Percentiles rank a stretch among this genome's conserved stretches.
These are phyloP conservation scores for Fusarium nisikadoi DNA, from an alignment of 2,329 filamentous ascomycete genomes.

Conservation along the genomic window DNA sequence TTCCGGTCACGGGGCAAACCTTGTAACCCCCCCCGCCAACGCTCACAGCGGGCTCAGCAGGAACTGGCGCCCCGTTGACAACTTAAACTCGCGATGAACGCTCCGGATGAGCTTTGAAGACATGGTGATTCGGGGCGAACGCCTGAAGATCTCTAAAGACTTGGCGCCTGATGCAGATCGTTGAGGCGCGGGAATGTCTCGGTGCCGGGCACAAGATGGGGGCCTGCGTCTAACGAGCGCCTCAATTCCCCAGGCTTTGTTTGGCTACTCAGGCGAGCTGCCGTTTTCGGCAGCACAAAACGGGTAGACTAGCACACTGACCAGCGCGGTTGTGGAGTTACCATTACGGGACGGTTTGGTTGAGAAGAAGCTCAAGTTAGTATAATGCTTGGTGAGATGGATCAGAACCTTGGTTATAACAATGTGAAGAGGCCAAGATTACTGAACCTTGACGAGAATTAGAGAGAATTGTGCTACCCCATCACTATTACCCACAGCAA, in stretches of 20 bases:
- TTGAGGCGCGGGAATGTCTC: conserved; percentile 1
- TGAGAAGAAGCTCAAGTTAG: background rate
- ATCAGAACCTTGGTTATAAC: background rate
- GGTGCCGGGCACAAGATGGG: background rate
- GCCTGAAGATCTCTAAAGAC: background rate
- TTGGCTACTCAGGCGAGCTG: background rate
- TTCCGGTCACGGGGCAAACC: conserved; percentile 6
- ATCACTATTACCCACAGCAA: background rate
- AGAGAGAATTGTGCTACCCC: too few species aligned
- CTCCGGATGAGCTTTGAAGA: background rate
- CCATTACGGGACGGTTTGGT: background rate
- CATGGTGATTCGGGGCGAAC: conserved; percentile 5
- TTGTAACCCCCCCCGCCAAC: background rate
- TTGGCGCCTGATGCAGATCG: conserved; percentile 1
- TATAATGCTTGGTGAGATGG: background rate
- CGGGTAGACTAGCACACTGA: conserved; percentile 4
- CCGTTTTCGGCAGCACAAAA: conserved; percentile 12
- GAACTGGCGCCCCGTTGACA: background rate
- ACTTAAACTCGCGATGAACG: background rate
- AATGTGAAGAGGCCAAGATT: too few species aligned
- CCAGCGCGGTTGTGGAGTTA: conserved; percentile 9
- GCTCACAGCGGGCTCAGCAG: background rate
- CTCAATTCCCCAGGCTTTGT: conserved; percentile 9
- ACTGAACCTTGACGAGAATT: background rate
- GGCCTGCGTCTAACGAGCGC: background rate